phyloP scores from a whole-genome alignment of 495 filamentous ascomycete species.

The Podospora sp. region DNA sequence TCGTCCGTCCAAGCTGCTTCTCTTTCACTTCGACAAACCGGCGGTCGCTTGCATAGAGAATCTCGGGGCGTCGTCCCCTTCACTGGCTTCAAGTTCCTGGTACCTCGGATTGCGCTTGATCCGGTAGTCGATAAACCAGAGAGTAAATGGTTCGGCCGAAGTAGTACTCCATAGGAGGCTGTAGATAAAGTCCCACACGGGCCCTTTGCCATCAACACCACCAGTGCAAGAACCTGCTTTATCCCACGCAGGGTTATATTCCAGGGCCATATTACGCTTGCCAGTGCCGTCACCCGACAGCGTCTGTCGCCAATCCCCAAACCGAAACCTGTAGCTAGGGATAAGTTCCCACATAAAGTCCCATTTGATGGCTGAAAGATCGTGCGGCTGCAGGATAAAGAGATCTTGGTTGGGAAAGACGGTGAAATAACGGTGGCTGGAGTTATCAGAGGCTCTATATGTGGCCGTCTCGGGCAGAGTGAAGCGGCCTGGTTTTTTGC shows the following conservation, averaged over 20 bases:
- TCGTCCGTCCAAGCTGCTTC: background rate
- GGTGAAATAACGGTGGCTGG: slow-evolving; percentile 15
- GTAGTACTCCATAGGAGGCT: background rate
- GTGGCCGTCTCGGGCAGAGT: slow-evolving; percentile 16
- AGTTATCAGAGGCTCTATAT: background rate
- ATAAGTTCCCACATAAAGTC: slow-evolving; percentile 3
- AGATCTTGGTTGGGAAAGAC: slow-evolving; percentile 19
- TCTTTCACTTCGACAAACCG: slow-evolving; percentile 19
- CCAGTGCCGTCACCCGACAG: background rate
- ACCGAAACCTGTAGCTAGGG: background rate
- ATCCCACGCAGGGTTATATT: slow-evolving; percentile 19
- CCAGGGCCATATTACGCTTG: slow-evolving; percentile 18
- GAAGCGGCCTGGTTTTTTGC: slow-evolving; percentile 1
- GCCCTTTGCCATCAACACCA: background rate
- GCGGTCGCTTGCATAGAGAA: slow-evolving; percentile 20
- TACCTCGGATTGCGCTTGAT: slow-evolving; percentile 5
- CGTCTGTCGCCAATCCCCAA: background rate
- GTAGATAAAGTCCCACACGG: background rate
- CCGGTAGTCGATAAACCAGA: slow-evolving; percentile 17
- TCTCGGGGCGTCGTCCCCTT: background rate
- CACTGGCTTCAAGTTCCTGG: background rate
- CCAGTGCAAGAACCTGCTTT: background rate
- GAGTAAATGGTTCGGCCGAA: background rate
- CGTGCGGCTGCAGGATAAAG: slow-evolving; percentile 12
- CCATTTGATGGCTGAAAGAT: slow-evolving; percentile 12